Evolutionary conservation across 2,329 filamentous ascomycete species (phyloP).

Genomic region (Cladophialophora carrionii): DNA sequence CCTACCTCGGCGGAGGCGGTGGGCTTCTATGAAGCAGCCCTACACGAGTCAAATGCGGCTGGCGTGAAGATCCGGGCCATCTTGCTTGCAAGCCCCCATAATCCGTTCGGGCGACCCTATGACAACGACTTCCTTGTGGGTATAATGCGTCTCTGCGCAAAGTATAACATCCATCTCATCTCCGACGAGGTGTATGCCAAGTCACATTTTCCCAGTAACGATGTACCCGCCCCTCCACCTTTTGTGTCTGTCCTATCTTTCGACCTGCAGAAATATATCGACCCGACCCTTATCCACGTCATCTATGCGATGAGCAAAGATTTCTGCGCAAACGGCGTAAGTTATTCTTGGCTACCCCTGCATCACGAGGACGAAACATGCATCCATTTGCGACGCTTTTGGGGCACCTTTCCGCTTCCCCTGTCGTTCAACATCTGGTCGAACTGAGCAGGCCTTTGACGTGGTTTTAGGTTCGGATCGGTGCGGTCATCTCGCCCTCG

Average conservation of each 20-base stretch:
- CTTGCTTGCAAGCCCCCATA: conserved; percentile 55
- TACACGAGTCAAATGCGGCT: conserved; percentile 44
- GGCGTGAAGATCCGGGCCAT: conserved; percentile 52
- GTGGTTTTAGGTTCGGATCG: conserved; percentile 12
- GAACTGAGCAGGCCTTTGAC: not conserved
- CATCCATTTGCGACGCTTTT: not conserved
- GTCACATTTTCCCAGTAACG: conserved; percentile 51
- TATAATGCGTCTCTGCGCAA: conserved; percentile 55
- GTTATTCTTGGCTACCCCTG: not conserved
- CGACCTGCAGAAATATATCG: conserved; percentile 54
- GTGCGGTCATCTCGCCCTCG: conserved; percentile 52
- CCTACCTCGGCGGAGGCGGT: conserved; percentile 51
- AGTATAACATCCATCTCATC: conserved; percentile 58
- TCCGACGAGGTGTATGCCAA: conserved; percentile 64
- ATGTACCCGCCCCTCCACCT: conserved; percentile 35
- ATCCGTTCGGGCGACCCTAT: conserved; percentile 57
- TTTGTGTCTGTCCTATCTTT: conserved; percentile 57
- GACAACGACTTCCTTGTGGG: conserved; percentile 46
- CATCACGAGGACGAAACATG: not conserved
- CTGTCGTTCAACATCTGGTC: not conserved
- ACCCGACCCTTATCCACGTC: conserved; percentile 32
- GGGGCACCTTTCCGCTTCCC: not conserved
- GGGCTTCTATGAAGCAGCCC: conserved; percentile 50
- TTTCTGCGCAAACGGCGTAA: conserved; percentile 34
- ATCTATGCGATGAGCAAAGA: conserved; percentile 35